phyloP scores from a whole-genome alignment of 148 eudicot species.

The Rheum nobile region DNA sequence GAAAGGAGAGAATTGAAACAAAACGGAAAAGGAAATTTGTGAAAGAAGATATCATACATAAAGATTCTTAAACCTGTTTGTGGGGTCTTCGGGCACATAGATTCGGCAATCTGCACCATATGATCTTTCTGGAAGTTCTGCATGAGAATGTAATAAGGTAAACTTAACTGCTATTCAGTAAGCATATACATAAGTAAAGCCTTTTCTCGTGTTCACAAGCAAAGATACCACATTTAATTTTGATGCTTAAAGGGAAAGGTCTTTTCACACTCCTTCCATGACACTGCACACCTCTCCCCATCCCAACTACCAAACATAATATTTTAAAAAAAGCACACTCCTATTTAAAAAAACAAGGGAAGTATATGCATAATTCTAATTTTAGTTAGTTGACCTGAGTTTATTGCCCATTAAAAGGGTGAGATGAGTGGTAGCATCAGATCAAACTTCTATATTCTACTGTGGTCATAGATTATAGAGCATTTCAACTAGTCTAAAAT shows the following conservation, averaged over 20 bases:
- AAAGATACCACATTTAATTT: not conserved
- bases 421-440: not conserved
- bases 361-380: too few species aligned
- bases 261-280: not conserved
- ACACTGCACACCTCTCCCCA: not conserved
- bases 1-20: not conserved
- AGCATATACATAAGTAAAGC: not conserved
- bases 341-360: too few species aligned
- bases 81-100: constrained; percentile 70
- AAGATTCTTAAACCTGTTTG: constrained; percentile 97
- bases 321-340: too few species aligned
- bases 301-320: not conserved
- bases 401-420: not conserved
- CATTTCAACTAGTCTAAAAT: not conserved
- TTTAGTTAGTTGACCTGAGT: not conserved
- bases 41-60: constrained; percentile 90
- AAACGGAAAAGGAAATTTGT: constrained; percentile 8
- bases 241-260: not conserved
- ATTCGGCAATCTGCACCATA: constrained; percentile 94
- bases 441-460: not conserved
- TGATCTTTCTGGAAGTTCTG: constrained; percentile 97
- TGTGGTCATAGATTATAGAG: not conserved
- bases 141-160: constrained; percentile 8
- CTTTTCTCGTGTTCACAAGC: not conserved
- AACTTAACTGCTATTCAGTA: not conserved